phyloP scores from a whole-genome alignment of 305 asterid species.

The Ilex paraguariensis region DNA sequence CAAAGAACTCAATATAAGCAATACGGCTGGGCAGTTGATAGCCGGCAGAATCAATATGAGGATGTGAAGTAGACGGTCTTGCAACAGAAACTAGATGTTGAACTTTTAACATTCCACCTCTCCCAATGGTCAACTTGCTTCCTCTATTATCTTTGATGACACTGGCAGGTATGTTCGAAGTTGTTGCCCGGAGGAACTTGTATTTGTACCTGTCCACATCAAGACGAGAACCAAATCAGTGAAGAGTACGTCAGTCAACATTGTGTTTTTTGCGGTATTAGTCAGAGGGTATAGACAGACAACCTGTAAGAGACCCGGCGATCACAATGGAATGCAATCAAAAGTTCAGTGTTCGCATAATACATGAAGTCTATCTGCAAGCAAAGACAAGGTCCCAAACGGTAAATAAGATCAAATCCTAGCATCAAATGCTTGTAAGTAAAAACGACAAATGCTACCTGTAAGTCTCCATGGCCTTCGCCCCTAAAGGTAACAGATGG shows the following conservation, averaged over 20 bases:
- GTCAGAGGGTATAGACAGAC: neutral
- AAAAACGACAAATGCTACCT: constrained; percentile 33
- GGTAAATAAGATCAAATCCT: neutral
- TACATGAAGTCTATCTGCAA: constrained; percentile 85
- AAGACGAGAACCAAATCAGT: constrained; percentile 11
- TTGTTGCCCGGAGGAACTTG: constrained; percentile 86
- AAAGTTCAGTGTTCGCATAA: constrained; percentile 66
- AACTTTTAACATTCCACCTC: constrained; percentile 91
- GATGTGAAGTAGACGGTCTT: constrained; percentile 40
- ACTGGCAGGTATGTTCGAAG: constrained; percentile 79
- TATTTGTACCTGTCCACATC: constrained; percentile 70
- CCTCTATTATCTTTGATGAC: constrained; percentile 86
- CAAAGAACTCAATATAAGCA: constrained; percentile 90
- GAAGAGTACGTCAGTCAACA: constrained; percentile 1
- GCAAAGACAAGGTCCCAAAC: constrained; percentile 8
- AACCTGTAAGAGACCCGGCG: constrained; percentile 68
- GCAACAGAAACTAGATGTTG: constrained; percentile 88
- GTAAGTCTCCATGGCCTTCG: constrained; percentile 96
- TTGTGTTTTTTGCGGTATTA: neutral
- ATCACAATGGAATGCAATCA: constrained; percentile 84
- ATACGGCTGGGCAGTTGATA: constrained; percentile 93
- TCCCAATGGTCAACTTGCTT: constrained; percentile 81
- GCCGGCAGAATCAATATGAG: constrained; percentile 53
- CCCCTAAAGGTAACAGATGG: constrained; percentile 83
- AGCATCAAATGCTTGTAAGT: neutral